These are phyloP conservation scores for Crucibulum laeve DNA, from an alignment of 768 basidiomycete genomes.

Conservation along the genomic window DNA sequence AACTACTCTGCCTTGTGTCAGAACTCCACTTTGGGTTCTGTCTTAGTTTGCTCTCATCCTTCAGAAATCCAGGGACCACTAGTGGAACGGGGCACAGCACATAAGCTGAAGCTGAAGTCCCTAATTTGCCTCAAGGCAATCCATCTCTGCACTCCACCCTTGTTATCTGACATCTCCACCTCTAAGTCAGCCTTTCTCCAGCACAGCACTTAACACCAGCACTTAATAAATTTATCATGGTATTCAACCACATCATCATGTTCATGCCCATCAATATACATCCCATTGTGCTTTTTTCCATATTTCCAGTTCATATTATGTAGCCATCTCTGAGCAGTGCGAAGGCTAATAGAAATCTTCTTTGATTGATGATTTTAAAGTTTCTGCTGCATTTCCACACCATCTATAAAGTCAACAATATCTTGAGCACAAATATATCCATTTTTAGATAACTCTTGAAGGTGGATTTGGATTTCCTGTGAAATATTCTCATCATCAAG, in stretches of 20 bases:
- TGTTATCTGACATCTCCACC: no score
- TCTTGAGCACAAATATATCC: conserved; percentile 21
- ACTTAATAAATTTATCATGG: conserved; percentile 16
- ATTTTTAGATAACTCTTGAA: conserved; percentile 17
- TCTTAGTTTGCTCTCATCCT: no score
- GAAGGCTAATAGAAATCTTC: conserved; percentile 11
- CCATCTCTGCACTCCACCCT: no score
- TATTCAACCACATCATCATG: conserved; percentile 30
- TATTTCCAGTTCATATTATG: conserved; percentile 25
- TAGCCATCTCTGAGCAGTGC: conserved; percentile 27
- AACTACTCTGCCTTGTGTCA: no score
- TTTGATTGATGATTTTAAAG: conserved; percentile 12
- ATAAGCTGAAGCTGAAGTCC: no score
- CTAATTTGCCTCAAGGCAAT: no score
- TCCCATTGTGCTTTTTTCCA: conserved; percentile 19
- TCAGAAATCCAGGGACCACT: no score
- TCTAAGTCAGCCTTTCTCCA: no score
- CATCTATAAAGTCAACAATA: conserved; percentile 23
- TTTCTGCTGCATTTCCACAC: conserved; percentile 11
- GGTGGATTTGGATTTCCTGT: conserved; percentile 18
- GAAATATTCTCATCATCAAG: conserved; percentile 28
- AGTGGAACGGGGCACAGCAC: no score
- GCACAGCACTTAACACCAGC: no score
- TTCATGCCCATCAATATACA: conserved; percentile 35
- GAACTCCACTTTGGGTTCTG: no score